Evolutionary conservation across 2,329 filamentous ascomycete genomes (phyloP).

Genomic region (Anthostomella pinea): DNA sequence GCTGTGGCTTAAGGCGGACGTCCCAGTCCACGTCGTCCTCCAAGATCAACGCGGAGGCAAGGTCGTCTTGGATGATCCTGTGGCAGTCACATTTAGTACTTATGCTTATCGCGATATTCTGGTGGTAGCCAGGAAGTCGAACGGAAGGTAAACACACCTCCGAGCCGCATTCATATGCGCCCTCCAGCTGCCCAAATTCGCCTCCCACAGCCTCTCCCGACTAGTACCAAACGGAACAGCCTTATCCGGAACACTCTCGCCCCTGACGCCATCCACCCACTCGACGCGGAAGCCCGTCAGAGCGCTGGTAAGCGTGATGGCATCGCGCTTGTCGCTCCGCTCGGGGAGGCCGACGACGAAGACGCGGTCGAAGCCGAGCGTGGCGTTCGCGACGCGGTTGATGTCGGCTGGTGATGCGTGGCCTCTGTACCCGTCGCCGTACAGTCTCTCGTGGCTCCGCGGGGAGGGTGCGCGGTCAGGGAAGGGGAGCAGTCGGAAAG

Average conservation of each 20-base stretch:
- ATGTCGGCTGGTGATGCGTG: no score
- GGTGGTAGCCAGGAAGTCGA: no score
- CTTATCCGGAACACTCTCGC: constrained; percentile 40
- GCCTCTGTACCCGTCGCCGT: no score
- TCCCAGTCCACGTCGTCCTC: constrained; percentile 39
- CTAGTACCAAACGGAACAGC: constrained; percentile 36
- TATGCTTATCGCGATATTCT: no score
- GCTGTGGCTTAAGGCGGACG: constrained; percentile 32
- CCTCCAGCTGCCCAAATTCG: constrained; percentile 40
- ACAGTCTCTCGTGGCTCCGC: no score
- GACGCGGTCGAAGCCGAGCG: constrained; percentile 30
- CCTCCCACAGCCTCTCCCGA: constrained; percentile 25
- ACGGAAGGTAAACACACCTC: constrained; percentile 17
- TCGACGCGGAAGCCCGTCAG: constrained; percentile 42
- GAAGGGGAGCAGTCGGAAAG: no score
- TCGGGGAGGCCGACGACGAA: constrained; percentile 45
- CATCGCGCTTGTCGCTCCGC: constrained; percentile 49
- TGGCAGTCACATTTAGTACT: background rate
- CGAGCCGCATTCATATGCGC: constrained; percentile 38
- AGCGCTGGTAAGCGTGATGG: constrained; percentile 40
- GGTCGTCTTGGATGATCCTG: constrained; percentile 33
- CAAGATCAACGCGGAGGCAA: constrained; percentile 36
- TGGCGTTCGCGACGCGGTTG: constrained; percentile 26
- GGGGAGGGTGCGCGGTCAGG: no score
- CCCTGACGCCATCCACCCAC: constrained; percentile 42